Evolutionary conservation across 768 basidiomycete genomes (phyloP), one percentile per base, ranked within the genome.

Genomic region (Lactifluus pinguis): DNA sequence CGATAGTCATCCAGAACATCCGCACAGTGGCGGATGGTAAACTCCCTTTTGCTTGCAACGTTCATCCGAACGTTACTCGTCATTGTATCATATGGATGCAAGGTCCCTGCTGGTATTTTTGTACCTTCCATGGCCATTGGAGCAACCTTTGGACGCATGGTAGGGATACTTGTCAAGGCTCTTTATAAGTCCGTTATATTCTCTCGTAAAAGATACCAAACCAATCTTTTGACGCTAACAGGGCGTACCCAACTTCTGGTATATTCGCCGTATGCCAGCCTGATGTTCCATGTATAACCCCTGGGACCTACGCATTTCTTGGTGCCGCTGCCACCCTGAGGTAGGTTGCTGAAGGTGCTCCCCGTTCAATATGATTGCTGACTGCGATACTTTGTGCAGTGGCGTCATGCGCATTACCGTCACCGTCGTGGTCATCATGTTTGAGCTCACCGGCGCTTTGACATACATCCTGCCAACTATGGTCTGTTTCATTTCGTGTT

Each of bases 101-200:
- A 93, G 72, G 97, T 99, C 0, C 97, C 97, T 1, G 91, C 91
- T 11, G 97, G 97, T 29, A 99, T 99, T 66, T 99, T 99, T 66
- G 92, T 99, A 0, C 97, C 97, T 2, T 97, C 95, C 3, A 98
- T 99, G 97, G 97, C 95, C 1, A 86, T 98, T 57, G 97, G 97
- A 42, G 97, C 97, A 4, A 89, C 92, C 0, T 98, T 98, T 69
- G 97, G 97, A 2, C 80, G 97, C 42, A 97, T 98, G 93, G 76
- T 99, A 17, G 97, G 97, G 1, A 98, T 98, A 62, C 79, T 97
- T 64, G 94, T 98, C 36, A 95, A 97, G 73, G 94, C 94, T 0
- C 79, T 97, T 73, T 86, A 95, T 71, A 80, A 78, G 95, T 88
- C 63, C 67, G 80, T 69, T 14, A 8, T 10, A 4, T 42, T 34